Evolutionary conservation across 352 stramenopile species (phyloP).

Genomic region (Peronospora belbahrii): DNA sequence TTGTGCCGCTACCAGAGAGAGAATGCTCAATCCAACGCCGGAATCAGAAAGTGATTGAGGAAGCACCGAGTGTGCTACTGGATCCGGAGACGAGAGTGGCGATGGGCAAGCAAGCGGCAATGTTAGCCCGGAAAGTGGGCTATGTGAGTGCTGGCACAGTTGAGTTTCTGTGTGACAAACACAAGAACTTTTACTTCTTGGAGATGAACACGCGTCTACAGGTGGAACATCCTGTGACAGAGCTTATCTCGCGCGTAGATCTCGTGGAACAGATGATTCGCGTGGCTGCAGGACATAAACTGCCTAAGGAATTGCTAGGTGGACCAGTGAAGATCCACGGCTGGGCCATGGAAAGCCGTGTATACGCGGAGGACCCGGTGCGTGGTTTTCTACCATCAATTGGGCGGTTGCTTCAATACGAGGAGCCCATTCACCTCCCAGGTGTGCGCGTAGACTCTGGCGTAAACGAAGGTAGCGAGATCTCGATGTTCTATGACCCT

Average conservation of each 20-base stretch:
- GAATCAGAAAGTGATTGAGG: conserved; percentile 97
- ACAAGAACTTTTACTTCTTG: conserved; percentile 98
- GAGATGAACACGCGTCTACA: conserved; percentile 97
- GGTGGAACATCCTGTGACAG: conserved; percentile 95
- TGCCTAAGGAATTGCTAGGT: conserved; percentile 80
- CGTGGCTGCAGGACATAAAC: conserved; percentile 85
- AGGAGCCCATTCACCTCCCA: conserved; percentile 70
- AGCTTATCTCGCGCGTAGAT: conserved; percentile 90
- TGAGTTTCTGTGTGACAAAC: conserved; percentile 93
- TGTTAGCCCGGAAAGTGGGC: conserved; percentile 87
- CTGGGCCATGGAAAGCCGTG: conserved; percentile 89
- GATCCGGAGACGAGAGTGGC: conserved; percentile 79
- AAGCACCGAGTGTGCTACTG: conserved; percentile 87
- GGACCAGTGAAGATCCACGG: conserved; percentile 51
- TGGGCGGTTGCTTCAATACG: conserved; percentile 90
- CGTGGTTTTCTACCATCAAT: conserved; percentile 92
- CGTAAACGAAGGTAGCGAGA: conserved; percentile 87
- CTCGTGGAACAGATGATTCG: conserved; percentile 95
- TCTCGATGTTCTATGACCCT: conserved; percentile 94
- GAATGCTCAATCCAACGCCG: conserved; percentile 95
- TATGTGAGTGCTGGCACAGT: conserved; percentile 95
- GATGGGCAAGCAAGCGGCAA: conserved; percentile 83
- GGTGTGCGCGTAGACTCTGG: conserved; percentile 89
- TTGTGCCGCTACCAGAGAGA: conserved; percentile 89
- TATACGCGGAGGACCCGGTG: conserved; percentile 96